These are phyloP conservation scores for Quercus mongolica DNA, from an alignment of 306 rosid genomes.

Conservation along the genomic window DNA sequence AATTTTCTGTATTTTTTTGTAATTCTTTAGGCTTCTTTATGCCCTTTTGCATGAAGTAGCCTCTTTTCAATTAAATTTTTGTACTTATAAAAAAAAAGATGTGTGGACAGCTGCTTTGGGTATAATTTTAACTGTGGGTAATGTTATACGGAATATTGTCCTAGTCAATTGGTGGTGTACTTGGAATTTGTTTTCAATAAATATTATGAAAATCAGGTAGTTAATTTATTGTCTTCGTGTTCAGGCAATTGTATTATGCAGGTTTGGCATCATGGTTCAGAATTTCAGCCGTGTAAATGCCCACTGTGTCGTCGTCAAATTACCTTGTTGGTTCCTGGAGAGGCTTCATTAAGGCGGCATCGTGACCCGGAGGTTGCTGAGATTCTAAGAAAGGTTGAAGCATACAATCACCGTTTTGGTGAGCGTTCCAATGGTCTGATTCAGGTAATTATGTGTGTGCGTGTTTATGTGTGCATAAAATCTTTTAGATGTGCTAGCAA, in stretches of 20 bases:
- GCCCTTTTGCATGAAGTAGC: too few relatives aligned
- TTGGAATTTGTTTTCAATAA: not conserved
- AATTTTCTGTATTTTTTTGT: too few relatives aligned
- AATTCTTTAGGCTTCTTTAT: too few relatives aligned
- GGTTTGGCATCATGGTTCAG: constrained; percentile 68
- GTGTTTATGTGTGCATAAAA: not conserved
- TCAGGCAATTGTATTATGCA: constrained; percentile 73
- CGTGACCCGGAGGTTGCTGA: constrained; percentile 40
- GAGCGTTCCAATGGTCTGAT: constrained; percentile 27
- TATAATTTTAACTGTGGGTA: too few relatives aligned
- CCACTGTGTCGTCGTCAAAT: constrained; percentile 85
- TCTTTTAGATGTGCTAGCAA: not conserved
- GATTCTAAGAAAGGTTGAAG: constrained; percentile 39
- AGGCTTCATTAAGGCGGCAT: constrained; percentile 31
- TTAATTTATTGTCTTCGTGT: constrained; percentile 2
- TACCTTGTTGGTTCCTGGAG: constrained; percentile 63
- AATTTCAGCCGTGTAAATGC: constrained; percentile 63
- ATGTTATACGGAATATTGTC: too few relatives aligned
- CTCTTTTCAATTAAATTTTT: too few relatives aligned
- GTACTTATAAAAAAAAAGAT: too few relatives aligned
- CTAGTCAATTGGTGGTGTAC: not conserved
- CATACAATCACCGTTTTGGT: constrained; percentile 67
- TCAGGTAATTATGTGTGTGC: constrained; percentile 41
- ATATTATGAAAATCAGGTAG: not conserved
- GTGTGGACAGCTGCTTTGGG: too few relatives aligned